phyloP scores from a whole-genome alignment of 345 rosid species.

The Gossypium mustelinum region DNA sequence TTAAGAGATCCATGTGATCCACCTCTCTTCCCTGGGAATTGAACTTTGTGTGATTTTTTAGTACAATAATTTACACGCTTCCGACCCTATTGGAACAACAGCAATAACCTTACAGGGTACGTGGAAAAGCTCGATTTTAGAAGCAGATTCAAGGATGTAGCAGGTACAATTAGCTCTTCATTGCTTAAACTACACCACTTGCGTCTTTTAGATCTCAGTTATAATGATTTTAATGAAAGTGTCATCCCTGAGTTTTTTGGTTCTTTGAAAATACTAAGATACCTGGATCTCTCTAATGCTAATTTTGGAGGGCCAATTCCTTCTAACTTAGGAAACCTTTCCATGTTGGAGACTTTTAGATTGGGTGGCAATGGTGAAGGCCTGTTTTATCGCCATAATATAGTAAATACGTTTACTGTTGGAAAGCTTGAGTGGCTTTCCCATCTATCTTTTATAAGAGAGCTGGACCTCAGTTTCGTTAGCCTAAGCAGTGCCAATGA shows the following conservation, averaged over 20 bases:
- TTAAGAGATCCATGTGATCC: too few species aligned
- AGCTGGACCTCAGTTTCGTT: neutral
- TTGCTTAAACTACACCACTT: slow-evolving; percentile 32
- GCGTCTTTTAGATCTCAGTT: slow-evolving; percentile 33
- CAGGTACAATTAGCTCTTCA: slow-evolving; percentile 40
- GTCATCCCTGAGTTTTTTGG: slow-evolving; percentile 32
- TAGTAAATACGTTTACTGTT: neutral
- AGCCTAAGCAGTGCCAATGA: neutral
- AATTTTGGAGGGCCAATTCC: slow-evolving; percentile 37
- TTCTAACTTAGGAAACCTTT: slow-evolving; percentile 31
- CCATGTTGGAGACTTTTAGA: slow-evolving; percentile 39
- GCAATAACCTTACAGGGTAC: neutral
- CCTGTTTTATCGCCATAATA: neutral
- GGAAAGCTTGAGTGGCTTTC: neutral
- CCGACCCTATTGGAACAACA: too few species aligned
- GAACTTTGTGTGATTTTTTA: too few species aligned
- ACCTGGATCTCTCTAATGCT: slow-evolving; percentile 38
- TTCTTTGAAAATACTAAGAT: slow-evolving; percentile 21
- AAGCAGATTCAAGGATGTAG: neutral
- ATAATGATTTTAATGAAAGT: slow-evolving; percentile 25
- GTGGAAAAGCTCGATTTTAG: neutral
- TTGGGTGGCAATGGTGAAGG: slow-evolving; percentile 14
- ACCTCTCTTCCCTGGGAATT: too few species aligned
- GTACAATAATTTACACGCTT: too few species aligned
- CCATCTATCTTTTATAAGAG: neutral